Evolutionary conservation across 2,329 filamentous ascomycete species (phyloP).

Genomic region (Aspergillus niger): DNA sequence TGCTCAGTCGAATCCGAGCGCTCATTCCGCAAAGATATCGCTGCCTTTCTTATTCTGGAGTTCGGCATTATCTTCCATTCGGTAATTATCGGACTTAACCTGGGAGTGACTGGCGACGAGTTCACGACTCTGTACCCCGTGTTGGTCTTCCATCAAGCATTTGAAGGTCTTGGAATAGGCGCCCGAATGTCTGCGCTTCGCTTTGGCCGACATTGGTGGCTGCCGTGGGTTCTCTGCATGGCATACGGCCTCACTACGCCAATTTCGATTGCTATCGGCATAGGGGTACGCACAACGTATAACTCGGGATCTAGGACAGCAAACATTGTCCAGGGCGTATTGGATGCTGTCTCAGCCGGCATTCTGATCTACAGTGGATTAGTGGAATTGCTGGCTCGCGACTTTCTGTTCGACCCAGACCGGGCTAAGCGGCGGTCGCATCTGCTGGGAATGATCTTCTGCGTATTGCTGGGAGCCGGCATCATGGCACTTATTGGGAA

Average conservation of each 20-base stretch:
- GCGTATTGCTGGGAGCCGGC: constrained; percentile 43
- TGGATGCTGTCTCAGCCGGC: constrained; percentile 52
- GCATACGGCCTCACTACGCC: constrained; percentile 57
- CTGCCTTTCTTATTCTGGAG: constrained; percentile 52
- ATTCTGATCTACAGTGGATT: constrained; percentile 55
- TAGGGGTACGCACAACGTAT: constrained; percentile 51
- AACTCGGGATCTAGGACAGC: constrained; percentile 46
- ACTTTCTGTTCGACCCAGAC: constrained; percentile 54
- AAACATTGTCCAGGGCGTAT: constrained; percentile 48
- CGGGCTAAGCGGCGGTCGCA: constrained; percentile 43
- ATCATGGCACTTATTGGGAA: constrained; percentile 56
- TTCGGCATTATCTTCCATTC: constrained; percentile 66
- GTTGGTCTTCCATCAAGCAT: constrained; percentile 64
- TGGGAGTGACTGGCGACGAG: constrained; percentile 59
- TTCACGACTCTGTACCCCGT: constrained; percentile 62
- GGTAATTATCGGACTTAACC: constrained; percentile 63
- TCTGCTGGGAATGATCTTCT: constrained; percentile 47
- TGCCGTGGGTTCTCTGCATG: constrained; percentile 54
- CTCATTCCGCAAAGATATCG: constrained; percentile 39
- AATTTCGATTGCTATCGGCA: constrained; percentile 50
- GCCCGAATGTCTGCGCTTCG: constrained; percentile 60
- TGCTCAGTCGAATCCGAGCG: constrained; percentile 23
- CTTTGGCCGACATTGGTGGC: constrained; percentile 47
- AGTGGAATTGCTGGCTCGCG: constrained; percentile 53
- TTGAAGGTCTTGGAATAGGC: constrained; percentile 64